A percentile compares a stretch with the other conserved stretches of the same genome.
These are phyloP conservation scores for Cercospora beticola DNA, from an alignment of 2,329 filamentous ascomycete genomes.

Conservation along the genomic window DNA sequence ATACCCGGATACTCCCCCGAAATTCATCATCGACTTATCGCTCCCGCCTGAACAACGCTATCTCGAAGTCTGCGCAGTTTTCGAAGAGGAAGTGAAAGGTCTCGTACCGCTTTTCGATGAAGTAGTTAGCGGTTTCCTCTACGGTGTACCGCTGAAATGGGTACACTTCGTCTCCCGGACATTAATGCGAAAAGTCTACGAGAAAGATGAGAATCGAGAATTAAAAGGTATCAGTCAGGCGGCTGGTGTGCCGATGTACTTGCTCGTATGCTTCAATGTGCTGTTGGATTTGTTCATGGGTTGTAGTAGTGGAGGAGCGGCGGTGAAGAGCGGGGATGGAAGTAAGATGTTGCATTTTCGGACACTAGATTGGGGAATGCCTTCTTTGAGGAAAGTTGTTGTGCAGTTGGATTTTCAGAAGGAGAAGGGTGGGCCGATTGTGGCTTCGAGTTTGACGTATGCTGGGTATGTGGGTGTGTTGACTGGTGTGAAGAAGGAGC, in stretches of 20 bases:
- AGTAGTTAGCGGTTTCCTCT: conserved; percentile 42
- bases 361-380: conserved; percentile 52
- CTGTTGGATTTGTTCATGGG: conserved; percentile 64
- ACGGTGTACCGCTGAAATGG: conserved; percentile 32
- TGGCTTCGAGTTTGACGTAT: conserved; percentile 53
- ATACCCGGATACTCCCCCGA: conserved; percentile 25
- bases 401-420: conserved; percentile 44
- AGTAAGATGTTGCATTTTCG: conserved; percentile 56
- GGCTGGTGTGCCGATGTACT: conserved; percentile 56
- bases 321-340: conserved; percentile 30
- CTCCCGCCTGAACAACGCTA: conserved; percentile 55
- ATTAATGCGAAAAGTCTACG: conserved; percentile 53
- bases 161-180: conserved; percentile 45
- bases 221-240: conserved; percentile 57
- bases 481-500: conserved; percentile 50
- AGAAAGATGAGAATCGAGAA: conserved; percentile 60
- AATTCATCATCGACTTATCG: conserved; percentile 53
- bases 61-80: conserved; percentile 48
- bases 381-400: conserved; percentile 43
- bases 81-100: conserved; percentile 45
- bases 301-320: conserved; percentile 60
- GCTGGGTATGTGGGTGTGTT: conserved; percentile 54
- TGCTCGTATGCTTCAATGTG: conserved; percentile 63
- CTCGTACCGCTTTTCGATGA: conserved; percentile 55
- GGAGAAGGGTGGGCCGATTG: conserved; percentile 37